Evolutionary conservation across 2,329 filamentous ascomycete species (phyloP), one percentile per base, ranked within the genome.

Genomic region (Rugonectria rugulosa): DNA sequence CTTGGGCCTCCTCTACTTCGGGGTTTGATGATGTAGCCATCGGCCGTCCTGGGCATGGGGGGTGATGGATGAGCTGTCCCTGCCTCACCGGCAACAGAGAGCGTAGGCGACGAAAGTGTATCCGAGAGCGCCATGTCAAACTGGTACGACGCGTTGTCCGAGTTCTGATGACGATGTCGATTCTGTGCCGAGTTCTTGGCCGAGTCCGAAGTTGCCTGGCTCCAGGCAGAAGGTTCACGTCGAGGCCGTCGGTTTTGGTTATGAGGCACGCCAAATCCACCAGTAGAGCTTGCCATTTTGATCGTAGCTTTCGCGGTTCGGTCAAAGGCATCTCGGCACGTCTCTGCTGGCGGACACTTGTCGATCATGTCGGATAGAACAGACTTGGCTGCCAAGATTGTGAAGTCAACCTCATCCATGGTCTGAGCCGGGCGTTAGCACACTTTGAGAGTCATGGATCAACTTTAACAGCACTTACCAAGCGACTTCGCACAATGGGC

Each of bases 391-490:
- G 93, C 92, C 43, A 97, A 81, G 8, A 98, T 91, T 1, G 94
- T 98, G 67, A 97, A 97, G 71, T 98, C 94, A n/a, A 98, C 92
- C 71, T 98, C 94, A 68, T 98, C 93, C 77, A 97, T 89, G 7
- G 89, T 91, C 85, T 88, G 52, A 4, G 19, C 26, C 29, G 41
- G 26, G 38, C 21, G 15, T 59, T 58, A 61, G 56, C 27, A 46
- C 46, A 31, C 43, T 31, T 53, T 38, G 12, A 34, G 17, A 48
- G 31, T 10, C 19, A 32, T 17, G 19, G 14, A 11, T 9, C 20
- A 19, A 8, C 34, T 6, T 17, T 8, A n/a, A 17, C 8, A 19
- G 17, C 7, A 79, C 89, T 77, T 84, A 94, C 91, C 73, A 98
- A 78, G 53, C 91, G 87, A 71, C 89, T 92, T 66, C 94, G 86